Conservation (phyloP, 176 grass and related monocot species). For the Elymus sibiricus region DNA sequence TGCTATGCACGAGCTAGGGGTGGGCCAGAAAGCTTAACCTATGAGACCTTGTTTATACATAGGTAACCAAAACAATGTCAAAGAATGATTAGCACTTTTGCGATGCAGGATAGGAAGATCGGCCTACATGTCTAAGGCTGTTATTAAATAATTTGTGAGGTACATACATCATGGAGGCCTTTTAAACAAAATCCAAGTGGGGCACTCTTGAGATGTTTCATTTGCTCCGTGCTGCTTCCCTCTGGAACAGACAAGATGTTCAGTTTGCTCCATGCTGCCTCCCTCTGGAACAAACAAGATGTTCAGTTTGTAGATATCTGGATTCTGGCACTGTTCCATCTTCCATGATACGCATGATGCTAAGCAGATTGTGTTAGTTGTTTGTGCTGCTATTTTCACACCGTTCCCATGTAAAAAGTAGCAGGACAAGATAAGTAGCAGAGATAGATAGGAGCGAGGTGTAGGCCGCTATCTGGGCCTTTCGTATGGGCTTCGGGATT, state of each 20-base stretch:
- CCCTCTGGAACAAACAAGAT: background rate
- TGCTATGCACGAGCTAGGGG: slow-evolving; percentile 18
- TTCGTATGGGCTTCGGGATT: too few relatives aligned
- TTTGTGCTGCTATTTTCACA: background rate
- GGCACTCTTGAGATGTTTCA: slow-evolving; percentile 22
- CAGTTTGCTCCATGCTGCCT: background rate
- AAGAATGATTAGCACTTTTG: slow-evolving; percentile 27
- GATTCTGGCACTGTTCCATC: slow-evolving; percentile 29
- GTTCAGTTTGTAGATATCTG: slow-evolving; percentile 11
- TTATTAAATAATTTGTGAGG: slow-evolving; percentile 10
- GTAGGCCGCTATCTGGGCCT: too few relatives aligned
- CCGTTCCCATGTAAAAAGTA: background rate
- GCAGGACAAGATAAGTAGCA: background rate
- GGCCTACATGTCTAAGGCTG: slow-evolving; percentile 24
- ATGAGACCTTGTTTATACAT: slow-evolving; percentile 10
- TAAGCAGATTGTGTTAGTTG: background rate
- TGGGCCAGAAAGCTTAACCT: slow-evolving; percentile 39
- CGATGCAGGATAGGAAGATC: slow-evolving; percentile 25
- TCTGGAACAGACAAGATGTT: background rate
- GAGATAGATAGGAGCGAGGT: too few relatives aligned
- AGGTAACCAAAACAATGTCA: slow-evolving; percentile 29
- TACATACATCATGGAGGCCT: slow-evolving; percentile 26
- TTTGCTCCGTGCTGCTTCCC: background rate
- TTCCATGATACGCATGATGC: background rate
- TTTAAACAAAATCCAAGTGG: slow-evolving; percentile 49